Evolutionary conservation across 2,329 filamentous ascomycete species (phyloP).

Genomic region (Epichloe gansuensis): DNA sequence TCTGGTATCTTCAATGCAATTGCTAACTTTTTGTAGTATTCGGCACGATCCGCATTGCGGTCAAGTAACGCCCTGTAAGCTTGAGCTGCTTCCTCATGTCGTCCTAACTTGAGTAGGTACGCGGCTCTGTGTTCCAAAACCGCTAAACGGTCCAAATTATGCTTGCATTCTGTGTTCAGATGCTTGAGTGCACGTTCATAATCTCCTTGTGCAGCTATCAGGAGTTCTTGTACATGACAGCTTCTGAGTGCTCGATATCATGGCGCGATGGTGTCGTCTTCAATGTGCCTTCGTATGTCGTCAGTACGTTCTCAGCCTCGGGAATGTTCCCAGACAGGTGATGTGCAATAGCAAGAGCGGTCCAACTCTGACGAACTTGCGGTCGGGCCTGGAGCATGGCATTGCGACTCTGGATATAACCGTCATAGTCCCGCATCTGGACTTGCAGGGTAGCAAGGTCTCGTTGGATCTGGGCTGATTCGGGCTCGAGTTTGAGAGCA

Average conservation of each 20-base stretch:
- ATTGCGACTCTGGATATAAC: constrained; percentile 80
- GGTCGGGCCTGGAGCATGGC: constrained; percentile 80
- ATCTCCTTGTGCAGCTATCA: constrained; percentile 86
- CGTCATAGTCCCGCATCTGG: constrained; percentile 91
- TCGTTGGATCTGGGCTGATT: constrained; percentile 83
- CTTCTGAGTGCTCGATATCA: constrained; percentile 89
- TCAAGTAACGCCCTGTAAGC: constrained; percentile 74
- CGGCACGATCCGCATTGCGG: constrained; percentile 76
- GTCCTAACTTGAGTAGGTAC: constrained; percentile 67
- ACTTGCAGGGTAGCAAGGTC: constrained; percentile 88
- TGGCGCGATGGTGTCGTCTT: constrained; percentile 65
- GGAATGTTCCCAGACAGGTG: constrained; percentile 77
- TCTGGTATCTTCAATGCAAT: constrained; percentile 49
- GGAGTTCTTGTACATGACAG: constrained; percentile 88
- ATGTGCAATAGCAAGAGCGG: constrained; percentile 85
- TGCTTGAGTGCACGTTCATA: constrained; percentile 75
- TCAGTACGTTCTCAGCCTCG: constrained; percentile 83
- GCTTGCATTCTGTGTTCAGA: constrained; percentile 63
- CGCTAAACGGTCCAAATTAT: constrained; percentile 70
- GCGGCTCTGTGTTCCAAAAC: constrained; percentile 77
- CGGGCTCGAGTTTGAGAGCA: constrained; percentile 84
- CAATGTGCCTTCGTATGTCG: constrained; percentile 84
- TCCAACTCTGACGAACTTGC: constrained; percentile 85
- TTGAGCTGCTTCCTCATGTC: constrained; percentile 66
- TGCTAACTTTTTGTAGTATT: constrained; percentile 72